Conservation (phyloP, 2,329 filamentous ascomycete species). For the Ceratocystis variospora region DNA sequence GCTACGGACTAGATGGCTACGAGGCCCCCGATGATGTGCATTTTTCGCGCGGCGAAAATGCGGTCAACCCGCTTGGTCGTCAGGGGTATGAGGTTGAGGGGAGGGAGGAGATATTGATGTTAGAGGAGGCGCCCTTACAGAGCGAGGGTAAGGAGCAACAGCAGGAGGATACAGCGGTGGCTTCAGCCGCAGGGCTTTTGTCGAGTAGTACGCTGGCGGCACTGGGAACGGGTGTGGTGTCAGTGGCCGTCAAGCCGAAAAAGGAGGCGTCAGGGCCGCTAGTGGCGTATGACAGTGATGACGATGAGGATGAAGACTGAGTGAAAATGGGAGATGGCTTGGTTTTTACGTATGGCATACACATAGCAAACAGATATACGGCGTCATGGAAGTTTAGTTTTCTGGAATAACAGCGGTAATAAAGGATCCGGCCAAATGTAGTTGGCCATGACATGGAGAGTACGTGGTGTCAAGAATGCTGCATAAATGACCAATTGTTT, state of each 20-base stretch:
- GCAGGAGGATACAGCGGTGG: slow-evolving; percentile 22
- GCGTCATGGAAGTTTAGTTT: slow-evolving; percentile 15
- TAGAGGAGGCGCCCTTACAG: slow-evolving; percentile 41
- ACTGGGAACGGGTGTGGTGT: slow-evolving; percentile 45
- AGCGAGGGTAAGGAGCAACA: slow-evolving; percentile 29
- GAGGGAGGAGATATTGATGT: slow-evolving; percentile 36
- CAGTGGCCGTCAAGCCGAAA: slow-evolving; percentile 42
- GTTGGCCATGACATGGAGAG: slow-evolving; percentile 23
- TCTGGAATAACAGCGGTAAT: neutral
- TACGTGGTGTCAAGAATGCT: slow-evolving; percentile 20
- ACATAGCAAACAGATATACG: slow-evolving; percentile 9
- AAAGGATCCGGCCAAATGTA: neutral
- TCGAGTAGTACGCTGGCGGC: slow-evolving; percentile 71
- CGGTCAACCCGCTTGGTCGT: slow-evolving; percentile 45
- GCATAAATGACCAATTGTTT: neutral
- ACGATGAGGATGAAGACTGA: slow-evolving; percentile 21
- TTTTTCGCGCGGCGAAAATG: slow-evolving; percentile 65
- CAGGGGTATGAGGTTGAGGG: slow-evolving; percentile 50
- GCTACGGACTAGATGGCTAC: slow-evolving; percentile 79
- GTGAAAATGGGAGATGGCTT: neutral
- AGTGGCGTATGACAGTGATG: slow-evolving; percentile 77
- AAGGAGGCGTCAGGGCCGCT: slow-evolving; percentile 51
- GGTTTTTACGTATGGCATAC: slow-evolving; percentile 18
- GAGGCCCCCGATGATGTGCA: slow-evolving; percentile 90
- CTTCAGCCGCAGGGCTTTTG: slow-evolving; percentile 50